phyloP scores from a whole-genome alignment of 1,284 basidiomycete species.

The Abortiporus biennis region DNA sequence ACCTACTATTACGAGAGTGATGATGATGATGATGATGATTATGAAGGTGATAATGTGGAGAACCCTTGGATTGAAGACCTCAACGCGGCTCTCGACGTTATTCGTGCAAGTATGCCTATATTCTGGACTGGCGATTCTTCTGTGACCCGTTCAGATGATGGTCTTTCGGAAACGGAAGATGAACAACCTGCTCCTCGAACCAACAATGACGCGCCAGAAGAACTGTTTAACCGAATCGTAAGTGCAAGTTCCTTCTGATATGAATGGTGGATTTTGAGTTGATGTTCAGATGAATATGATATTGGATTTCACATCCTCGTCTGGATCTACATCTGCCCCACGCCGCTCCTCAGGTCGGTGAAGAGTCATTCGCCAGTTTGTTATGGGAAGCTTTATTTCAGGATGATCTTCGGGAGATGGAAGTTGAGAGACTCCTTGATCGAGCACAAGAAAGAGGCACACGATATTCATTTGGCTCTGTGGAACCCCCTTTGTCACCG shows the following conservation, averaged over 20 bases:
- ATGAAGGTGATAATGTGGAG: slow-evolving; percentile 15
- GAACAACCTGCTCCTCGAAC: neutral
- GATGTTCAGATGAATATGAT: neutral
- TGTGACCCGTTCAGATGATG: neutral
- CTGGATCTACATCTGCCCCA: no score
- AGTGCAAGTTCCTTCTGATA: neutral
- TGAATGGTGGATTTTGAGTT: neutral
- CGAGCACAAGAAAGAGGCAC: no score
- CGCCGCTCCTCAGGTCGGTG: no score
- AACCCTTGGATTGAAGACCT: slow-evolving; percentile 24
- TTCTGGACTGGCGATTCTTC: slow-evolving; percentile 13
- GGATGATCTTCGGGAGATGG: no score
- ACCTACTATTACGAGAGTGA: neutral
- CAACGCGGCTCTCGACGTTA: slow-evolving; percentile 24
- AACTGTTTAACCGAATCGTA: neutral
- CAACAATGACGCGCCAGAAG: neutral
- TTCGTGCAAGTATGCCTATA: slow-evolving; percentile 26
- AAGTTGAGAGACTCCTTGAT: no score
- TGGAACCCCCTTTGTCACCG: no score
- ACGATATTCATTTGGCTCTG: no score
- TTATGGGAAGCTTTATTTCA: neutral
- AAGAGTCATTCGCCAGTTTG: no score
- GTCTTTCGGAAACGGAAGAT: no score
- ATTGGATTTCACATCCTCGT: no score
- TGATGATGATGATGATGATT: slow-evolving; percentile 1